Evolutionary conservation across 2,329 filamentous ascomycete genomes (phyloP), one percentile per base, ranked within the genome.

Genomic region (Xylariaceae sp.): DNA sequence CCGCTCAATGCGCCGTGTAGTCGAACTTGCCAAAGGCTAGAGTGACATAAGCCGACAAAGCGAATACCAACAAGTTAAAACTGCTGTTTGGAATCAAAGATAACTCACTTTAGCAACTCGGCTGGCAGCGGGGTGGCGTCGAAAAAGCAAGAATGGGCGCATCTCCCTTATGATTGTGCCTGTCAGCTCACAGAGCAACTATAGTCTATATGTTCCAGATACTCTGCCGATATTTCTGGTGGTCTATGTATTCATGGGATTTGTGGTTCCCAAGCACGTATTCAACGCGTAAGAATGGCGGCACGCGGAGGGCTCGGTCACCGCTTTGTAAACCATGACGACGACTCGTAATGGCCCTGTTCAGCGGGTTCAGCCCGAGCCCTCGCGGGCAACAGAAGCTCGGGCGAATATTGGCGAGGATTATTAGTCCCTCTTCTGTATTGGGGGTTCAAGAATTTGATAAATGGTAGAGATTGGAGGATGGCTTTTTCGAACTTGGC

Each of bases 201-300:
- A 3, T 21, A 65, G 61, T 48, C 46, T 64, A 46, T 73, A 73
- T 52, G 61, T 72, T 29, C 63, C 73, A n/a, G 70, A 74, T 46
- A 65, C 69, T 16, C 57, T 73, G 10, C 70, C 70, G 0, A 70
- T 73, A 45, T 57, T 69, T 41, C 20, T 70, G 4, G 63, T 71
- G 23, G 62, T 61, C 6, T 48, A 63, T 21, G 29, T 66, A 5
- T 61, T 52, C 44, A 70, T 73, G 67, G 70, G 69, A 3, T 68
- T 68, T 50, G 64, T 63, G 50, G 65, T 71, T 44, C 66, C 63
- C 12, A 69, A 67, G 45, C 49, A 50, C 3, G 37, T 61, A 48
- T 44, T n/a, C 10, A 46, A 16, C 18, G 21, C 51, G 23, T 44
- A 44, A 9, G 44, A 54, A 44, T 29, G 52, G 12, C 20, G 16